phyloP scores from a whole-genome alignment of 2,329 filamentous ascomycete genomes.

The Fusarium equiseti region DNA sequence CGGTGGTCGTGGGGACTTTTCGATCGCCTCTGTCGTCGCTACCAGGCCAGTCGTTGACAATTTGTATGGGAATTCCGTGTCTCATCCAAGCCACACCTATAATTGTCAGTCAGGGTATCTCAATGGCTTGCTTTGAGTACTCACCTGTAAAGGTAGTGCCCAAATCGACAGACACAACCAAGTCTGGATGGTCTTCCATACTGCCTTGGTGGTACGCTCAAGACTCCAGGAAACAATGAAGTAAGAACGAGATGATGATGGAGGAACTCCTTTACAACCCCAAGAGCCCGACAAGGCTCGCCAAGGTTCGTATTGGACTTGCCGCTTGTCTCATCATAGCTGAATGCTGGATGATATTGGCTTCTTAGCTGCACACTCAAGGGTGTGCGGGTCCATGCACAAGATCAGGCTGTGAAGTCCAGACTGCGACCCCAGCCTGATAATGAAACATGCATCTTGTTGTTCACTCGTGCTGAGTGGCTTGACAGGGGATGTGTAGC shows the following conservation, averaged over 20 bases:
- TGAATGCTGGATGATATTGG: background rate
- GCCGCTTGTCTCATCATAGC: background rate
- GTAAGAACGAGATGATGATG: background rate
- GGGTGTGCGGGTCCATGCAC: background rate
- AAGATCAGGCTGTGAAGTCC: conserved; percentile 1
- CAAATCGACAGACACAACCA: conserved; percentile 59
- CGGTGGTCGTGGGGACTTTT: conserved; percentile 65
- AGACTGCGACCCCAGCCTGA: conserved; percentile 1
- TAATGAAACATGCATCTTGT: conserved; percentile 6
- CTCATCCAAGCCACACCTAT: conserved; percentile 56
- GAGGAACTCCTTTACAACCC: background rate
- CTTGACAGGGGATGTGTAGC: conserved; percentile 18
- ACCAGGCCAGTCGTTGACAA: conserved; percentile 67
- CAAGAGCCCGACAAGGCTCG: background rate
- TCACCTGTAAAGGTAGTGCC: conserved; percentile 62
- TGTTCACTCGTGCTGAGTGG: conserved; percentile 12
- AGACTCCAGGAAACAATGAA: background rate
- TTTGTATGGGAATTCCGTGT: conserved; percentile 56
- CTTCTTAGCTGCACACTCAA: background rate
- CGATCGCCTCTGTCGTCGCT: conserved; percentile 64
- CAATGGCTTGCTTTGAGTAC: background rate
- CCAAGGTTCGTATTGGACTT: background rate
- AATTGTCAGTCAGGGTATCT: background rate
- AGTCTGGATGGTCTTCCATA: conserved; percentile 50
- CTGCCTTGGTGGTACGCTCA: background rate